These are phyloP conservation scores for Camelina laxa DNA, from an alignment of 345 rosid species.

Conservation along the genomic window DNA sequence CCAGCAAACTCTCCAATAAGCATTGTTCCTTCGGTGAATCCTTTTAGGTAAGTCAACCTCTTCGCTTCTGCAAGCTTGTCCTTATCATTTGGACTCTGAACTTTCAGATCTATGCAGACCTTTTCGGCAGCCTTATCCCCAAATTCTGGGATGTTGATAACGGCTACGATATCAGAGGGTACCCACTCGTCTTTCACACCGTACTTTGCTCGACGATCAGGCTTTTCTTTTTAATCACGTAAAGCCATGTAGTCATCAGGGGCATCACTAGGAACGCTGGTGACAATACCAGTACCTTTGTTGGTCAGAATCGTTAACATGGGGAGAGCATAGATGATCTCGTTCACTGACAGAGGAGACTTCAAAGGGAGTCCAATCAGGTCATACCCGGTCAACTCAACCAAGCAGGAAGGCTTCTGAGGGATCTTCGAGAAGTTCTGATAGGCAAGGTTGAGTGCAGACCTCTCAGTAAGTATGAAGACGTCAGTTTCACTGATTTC, in stretches of 20 bases:
- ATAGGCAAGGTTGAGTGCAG: conserved; percentile 88
- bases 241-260: conserved; percentile 93
- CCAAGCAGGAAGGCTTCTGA: conserved; percentile 75
- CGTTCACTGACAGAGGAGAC: conserved; percentile 73
- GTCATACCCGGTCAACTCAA: conserved; percentile 82
- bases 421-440: conserved; percentile 79
- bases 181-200: conserved; percentile 94
- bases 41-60: conserved; percentile 83
- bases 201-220: conserved; percentile 72
- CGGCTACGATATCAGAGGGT: conserved; percentile 76
- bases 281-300: conserved; percentile 95
- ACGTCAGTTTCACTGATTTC: conserved; percentile 85
- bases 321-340: conserved; percentile 88
- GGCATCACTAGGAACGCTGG: conserved; percentile 96
- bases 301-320: conserved; percentile 90
- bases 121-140: conserved; percentile 92
- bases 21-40: conserved; percentile 85
- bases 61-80: conserved; percentile 92
- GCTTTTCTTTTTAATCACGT: conserved; percentile 79
- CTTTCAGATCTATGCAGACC: conserved; percentile 79
- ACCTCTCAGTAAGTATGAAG: conserved; percentile 69
- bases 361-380: conserved; percentile 81
- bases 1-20: conserved; percentile 77
- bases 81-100: conserved; percentile 90
- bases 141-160: conserved; percentile 77